Evolutionary conservation across 129 eudicot species (phyloP), one percentile per base, ranked within the genome.

Genomic region (Glebionis coronaria): DNA sequence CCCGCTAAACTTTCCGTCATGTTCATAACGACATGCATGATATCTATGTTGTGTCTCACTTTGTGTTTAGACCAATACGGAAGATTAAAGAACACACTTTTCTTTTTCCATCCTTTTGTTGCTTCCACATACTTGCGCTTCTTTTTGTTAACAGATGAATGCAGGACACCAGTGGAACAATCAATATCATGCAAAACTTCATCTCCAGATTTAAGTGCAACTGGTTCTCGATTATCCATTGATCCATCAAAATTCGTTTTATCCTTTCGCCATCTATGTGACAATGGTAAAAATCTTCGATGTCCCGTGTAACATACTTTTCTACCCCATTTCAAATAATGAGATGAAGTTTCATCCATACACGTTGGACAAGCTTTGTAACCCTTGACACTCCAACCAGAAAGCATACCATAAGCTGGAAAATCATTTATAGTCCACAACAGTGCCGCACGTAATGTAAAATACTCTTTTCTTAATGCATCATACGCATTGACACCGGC

Each of bases 361-460:
- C 25, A 23, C 25, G 25, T 23, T 23, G 25, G 25, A 23, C 25
- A 23, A 23, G 25, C 25, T 0, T 23, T 23, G 25, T 23, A 23
- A 23, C 25, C 25, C 25, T 23, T 23, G 25, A 23, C 25, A 2
- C 25, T 23, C 25, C 2, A 23, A 23, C 25, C 50, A 38, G 25
- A 44, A 3, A 16, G 10, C 9, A 62, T 62, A 20, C 25, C 12
- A 62, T 44, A 44, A 2, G 12, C 61, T 4, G 1, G 31, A 9
- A 56, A 21, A 56, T 56, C 61, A 56, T 56, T 56, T 56, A 56
- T 56, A 3, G 29, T 56, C 61, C 61, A 56, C 29, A 56, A 19
- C 20, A 56, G 29, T 28, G 61, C 29, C 9, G 13, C 61, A 1
- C 13, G 31, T 9, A 19, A 9, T 5, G 12, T 56, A 21, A 56